Percentiles rank a stretch among this genome's conserved stretches.
phyloP scores from a whole-genome alignment of 208 protist species.

The Herpetomonas muscarum region DNA sequence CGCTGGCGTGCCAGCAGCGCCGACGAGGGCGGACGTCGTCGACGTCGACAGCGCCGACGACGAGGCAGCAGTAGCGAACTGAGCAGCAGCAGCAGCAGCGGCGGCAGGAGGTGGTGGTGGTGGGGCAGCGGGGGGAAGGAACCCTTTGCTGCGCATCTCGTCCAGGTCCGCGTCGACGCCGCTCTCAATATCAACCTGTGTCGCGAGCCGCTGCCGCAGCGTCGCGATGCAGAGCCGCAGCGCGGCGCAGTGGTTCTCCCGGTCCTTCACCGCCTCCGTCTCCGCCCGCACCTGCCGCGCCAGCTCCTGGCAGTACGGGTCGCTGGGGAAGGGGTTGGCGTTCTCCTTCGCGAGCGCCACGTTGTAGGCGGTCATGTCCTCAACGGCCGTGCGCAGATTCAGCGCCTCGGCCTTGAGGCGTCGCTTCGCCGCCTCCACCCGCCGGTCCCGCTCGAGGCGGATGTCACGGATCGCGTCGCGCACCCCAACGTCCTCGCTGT shows the following conservation, averaged over 20 bases:
- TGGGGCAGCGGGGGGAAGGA: neutral
- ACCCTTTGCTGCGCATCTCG: slow-evolving; percentile 17
- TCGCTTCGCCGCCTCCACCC: slow-evolving; percentile 16
- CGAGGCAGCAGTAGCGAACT: neutral
- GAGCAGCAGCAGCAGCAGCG: neutral
- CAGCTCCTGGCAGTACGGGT: slow-evolving; percentile 68
- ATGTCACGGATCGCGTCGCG: slow-evolving; percentile 28
- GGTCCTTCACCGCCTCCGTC: slow-evolving; percentile 41
- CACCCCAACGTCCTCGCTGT: slow-evolving; percentile 30
- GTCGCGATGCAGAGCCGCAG: slow-evolving; percentile 32
- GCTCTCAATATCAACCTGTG: slow-evolving; percentile 62
- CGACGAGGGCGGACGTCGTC: slow-evolving; percentile 14
- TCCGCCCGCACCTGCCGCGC: slow-evolving; percentile 47
- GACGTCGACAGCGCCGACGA: neutral
- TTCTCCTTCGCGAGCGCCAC: slow-evolving; percentile 57
- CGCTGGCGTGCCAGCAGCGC: slow-evolving; percentile 9
- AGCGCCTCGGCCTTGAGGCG: slow-evolving; percentile 27
- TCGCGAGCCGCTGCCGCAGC: slow-evolving; percentile 54
- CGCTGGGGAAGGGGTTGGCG: slow-evolving; percentile 56
- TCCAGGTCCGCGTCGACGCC: slow-evolving; percentile 63
- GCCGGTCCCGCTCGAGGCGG: slow-evolving; percentile 24
- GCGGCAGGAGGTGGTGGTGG: slow-evolving; percentile 1
- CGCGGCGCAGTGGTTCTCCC: slow-evolving; percentile 31
- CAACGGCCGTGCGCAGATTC: slow-evolving; percentile 25
- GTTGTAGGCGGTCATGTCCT: slow-evolving; percentile 34